Evolutionary conservation across 108 stramenopile species (phyloP), one percentile per base, ranked within the genome.

Genomic region (Cylindrotheca closterium): DNA sequence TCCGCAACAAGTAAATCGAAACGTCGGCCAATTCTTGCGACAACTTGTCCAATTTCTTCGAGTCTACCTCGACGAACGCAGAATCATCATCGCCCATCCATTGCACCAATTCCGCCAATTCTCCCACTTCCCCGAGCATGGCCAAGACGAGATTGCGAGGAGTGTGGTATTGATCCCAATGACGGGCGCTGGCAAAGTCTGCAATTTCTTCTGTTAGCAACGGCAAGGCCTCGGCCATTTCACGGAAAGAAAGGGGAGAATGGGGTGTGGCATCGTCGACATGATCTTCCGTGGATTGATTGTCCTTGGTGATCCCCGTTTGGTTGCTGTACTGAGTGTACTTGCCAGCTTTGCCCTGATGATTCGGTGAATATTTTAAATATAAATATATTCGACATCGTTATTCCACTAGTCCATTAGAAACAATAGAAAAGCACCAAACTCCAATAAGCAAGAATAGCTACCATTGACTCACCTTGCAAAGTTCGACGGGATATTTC

Each of bases 1-100:
- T 63, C 32, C 97, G 75, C 34, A 95, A 65, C 47, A 82, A 57
- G 64, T 98, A 98, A 65, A 98, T 93, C 31, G 95, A 55, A 34
- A 96, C 94, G 80, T 98, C 97, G 0, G 95, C 90, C 45, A 98
- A 68, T 79, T 98, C 97, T 61, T 96, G 91, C 10, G 82, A 87
- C 19, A 93, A 50, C 53, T 94, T 86, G 52, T 87, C 87, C 15
- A 74, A 26, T 47, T 86, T 74, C 42, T 83, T 55, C 0, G 37
- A n/a, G 5, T 12, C 21, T 33, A 24, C 24, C n/a, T 1, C 56
- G 47, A 57, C 51, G 23, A 27, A 50, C 3, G 32, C 12, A 1
- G 7, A 7, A 59, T 65, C 70, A 32, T 64, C 73, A 57, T 91
- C 90, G 2, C 83, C 85, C 21, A 65, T 62, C 90, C 91, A 97